These are phyloP conservation scores for Cyclotella atomus DNA, from an alignment of 108 stramenopile genomes.

Conservation along the genomic window DNA sequence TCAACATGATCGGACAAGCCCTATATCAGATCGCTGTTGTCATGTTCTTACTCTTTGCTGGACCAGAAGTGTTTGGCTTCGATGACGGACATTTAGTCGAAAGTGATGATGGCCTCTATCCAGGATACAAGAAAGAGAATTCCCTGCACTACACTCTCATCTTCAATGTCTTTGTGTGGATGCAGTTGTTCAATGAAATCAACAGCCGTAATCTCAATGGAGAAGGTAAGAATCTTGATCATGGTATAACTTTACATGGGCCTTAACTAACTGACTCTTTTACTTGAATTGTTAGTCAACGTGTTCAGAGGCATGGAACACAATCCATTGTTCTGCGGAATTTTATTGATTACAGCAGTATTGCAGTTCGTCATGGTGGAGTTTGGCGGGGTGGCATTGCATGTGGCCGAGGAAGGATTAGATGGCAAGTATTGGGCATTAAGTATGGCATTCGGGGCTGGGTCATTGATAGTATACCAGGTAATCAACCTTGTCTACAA, in stretches of 20 bases:
- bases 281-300: no score
- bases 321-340: slow-evolving; percentile 85
- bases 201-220: slow-evolving; percentile 89
- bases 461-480: slow-evolving; percentile 69
- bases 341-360: slow-evolving; percentile 78
- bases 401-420: slow-evolving; percentile 70
- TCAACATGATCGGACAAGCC: slow-evolving; percentile 92
- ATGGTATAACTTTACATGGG: slow-evolving; percentile 5
- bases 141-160: slow-evolving; percentile 91
- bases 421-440: slow-evolving; percentile 52
- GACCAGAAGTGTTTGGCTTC: slow-evolving; percentile 62
- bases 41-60: slow-evolving; percentile 73
- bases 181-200: slow-evolving; percentile 97
- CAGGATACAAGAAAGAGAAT: slow-evolving; percentile 51
- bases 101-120: slow-evolving; percentile 33
- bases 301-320: slow-evolving; percentile 80
- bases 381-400: slow-evolving; percentile 82
- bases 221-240: slow-evolving; percentile 55
- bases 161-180: slow-evolving; percentile 98
- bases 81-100: slow-evolving; percentile 60
- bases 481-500: slow-evolving; percentile 32
- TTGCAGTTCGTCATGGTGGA: slow-evolving; percentile 92
- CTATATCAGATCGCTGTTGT: slow-evolving; percentile 84
- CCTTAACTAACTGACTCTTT: no score
- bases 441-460: slow-evolving; percentile 56